Base-by-base conservation (phyloP, 768 basidiomycete species). In the Trametes villosa region DNA sequence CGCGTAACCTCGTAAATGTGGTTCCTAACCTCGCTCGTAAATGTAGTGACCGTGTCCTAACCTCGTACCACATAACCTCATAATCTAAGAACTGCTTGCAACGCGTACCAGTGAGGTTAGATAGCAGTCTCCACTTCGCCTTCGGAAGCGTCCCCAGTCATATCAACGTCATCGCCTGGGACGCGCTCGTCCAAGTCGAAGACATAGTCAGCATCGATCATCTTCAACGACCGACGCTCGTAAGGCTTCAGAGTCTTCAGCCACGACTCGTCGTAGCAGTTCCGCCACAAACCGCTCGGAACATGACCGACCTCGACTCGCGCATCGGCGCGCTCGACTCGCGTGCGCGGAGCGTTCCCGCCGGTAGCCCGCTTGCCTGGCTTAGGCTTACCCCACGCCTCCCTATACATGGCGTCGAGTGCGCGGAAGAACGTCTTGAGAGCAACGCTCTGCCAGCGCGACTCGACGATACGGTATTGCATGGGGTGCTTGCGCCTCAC, bases 201-300 rank as follows among this genome's bases (percentile, higher is more conserved):
- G 31, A 34, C 48, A 42, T 59, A 59, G 49, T 59, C 31, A 31
- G 27, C 27, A 4, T 46, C 17, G 30, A 59, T 38, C 15, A 59
- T 59, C 41, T 17, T 11, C 31, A 59, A n/a, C 24, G 26, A 11
- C 2, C 42, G 40, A 7, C 27, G 49, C n/a, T 44, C 31, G 26
- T 59, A 40, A 2, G 50, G 22, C 2, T 29, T 20, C 7, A 42
- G 42, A 2, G 15, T 20, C 1, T 5, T 2, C 7, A 59, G 48
- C 49, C 50, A 59, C 1, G 15, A 40, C 5, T 9, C 5, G 18
- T 52, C 42, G 40, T 59, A 59, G n/a, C 57, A 59, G 42, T 59
- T 59, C n/a, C 50, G 40, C 57, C 57, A 59, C 3, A 59, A 33
- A 2, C 57, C 57, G 20, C 11, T n/a, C 5, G 57, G 57, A 12